Conservation (phyloP, 2,329 filamentous ascomycete species). For the Phaeosphaeriaceae sp. region DNA sequence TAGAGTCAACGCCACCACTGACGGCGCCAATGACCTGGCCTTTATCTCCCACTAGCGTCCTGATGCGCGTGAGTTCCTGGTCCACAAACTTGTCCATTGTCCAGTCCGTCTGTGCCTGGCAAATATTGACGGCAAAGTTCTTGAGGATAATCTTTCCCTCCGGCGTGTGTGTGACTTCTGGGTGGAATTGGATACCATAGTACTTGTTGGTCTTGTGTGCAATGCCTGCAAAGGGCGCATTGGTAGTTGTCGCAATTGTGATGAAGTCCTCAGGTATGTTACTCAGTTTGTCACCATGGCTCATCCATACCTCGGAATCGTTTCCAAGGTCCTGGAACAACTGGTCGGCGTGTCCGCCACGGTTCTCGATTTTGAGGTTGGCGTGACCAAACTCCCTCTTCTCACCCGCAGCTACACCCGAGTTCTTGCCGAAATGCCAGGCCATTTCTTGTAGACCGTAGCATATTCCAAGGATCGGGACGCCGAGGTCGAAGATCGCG, state of each 20-base stretch:
- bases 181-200: conserved; percentile 88
- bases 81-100: conserved; percentile 83
- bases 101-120: conserved; percentile 78
- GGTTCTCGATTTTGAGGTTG: conserved; percentile 65
- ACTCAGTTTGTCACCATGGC: conserved; percentile 84
- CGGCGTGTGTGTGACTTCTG: conserved; percentile 78
- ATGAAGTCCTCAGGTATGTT: conserved; percentile 75
- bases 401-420: conserved; percentile 67
- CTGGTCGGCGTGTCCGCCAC: conserved; percentile 69
- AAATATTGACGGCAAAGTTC: conserved; percentile 88
- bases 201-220: conserved; percentile 73
- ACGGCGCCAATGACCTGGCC: conserved; percentile 84
- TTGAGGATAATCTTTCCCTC: conserved; percentile 72
- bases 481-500: conserved; percentile 75
- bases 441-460: conserved; percentile 76
- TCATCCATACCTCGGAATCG: conserved; percentile 80
- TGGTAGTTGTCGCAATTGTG: conserved; percentile 75
- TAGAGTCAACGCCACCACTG: conserved; percentile 86
- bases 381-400: conserved; percentile 76
- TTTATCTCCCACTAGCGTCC: conserved; percentile 78
- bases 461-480: conserved; percentile 68
- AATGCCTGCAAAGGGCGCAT: conserved; percentile 81
- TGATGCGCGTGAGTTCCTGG: conserved; percentile 80
- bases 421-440: conserved; percentile 69
- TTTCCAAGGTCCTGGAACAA: conserved; percentile 80